Conservation (phyloP, 768 basidiomycete species). For the Leccinum arenicola region DNA sequence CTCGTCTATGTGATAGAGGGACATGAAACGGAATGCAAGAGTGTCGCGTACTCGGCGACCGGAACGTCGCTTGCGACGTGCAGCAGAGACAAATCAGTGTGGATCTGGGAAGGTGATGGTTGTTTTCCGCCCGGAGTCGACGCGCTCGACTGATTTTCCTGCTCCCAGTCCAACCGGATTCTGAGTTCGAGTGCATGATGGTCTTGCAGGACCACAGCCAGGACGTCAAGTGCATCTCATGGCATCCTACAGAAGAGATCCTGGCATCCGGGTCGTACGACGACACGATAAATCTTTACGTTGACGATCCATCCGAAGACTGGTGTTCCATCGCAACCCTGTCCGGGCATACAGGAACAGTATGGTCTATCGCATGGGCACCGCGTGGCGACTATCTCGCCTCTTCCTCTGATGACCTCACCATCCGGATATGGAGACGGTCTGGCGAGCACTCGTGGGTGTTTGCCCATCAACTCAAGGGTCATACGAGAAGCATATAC, state of each 20-base stretch:
- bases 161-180: constrained; percentile 74
- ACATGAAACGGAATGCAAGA: constrained; percentile 96
- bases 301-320: constrained; percentile 92
- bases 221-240: constrained; percentile 92
- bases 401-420: constrained; percentile 81
- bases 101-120: constrained; percentile 93
- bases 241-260: constrained; percentile 97
- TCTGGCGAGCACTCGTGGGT: constrained; percentile 61
- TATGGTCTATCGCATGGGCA: constrained; percentile 86
- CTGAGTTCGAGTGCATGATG: constrained; percentile 91
- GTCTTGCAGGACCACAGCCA: constrained; percentile 97
- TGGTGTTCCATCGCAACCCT: constrained; percentile 89
- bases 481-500: constrained; percentile 76
- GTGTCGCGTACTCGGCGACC: constrained; percentile 78
- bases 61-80: constrained; percentile 86
- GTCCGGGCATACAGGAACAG: constrained; percentile 79
- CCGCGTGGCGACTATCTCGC: constrained; percentile 80
- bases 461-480: constrained; percentile 54
- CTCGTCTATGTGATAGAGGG: constrained; percentile 86
- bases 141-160: neutral
- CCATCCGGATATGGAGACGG: constrained; percentile 83
- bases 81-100: constrained; percentile 95
- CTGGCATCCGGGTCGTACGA: constrained; percentile 97
- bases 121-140: neutral
- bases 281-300: constrained; percentile 89